phyloP scores from a whole-genome alignment of 2,329 filamentous ascomycete species.

The Neocatenulostroma microsporum region DNA sequence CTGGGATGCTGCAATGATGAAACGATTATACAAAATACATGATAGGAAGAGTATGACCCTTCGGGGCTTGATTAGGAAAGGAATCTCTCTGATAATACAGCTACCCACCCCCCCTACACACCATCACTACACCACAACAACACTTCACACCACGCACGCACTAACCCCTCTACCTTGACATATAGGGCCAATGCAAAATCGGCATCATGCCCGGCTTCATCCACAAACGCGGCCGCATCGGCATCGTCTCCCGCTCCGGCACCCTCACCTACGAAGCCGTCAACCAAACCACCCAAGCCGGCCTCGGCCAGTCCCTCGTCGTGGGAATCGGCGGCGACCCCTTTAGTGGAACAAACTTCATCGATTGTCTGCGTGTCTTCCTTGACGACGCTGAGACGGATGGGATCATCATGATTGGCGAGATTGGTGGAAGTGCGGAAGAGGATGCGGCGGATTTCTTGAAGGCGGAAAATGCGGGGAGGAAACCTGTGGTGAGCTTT shows the following conservation, averaged over 20 bases:
- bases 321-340: constrained; percentile 98
- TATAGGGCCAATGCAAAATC: constrained; percentile 92
- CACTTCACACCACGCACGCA: neutral
- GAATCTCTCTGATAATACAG: constrained; percentile 7
- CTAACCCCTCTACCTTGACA: too few species aligned
- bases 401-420: constrained; percentile 99
- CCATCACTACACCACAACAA: neutral
- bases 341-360: constrained; percentile 99
- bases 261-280: constrained; percentile 99
- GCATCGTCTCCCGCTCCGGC: constrained; percentile 95
- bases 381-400: constrained; percentile 92
- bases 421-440: constrained; percentile 95
- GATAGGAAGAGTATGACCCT: constrained; percentile 34
- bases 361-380: constrained; percentile 98
- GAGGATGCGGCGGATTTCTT: constrained; percentile 97
- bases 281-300: constrained; percentile 97
- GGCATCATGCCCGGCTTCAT: constrained; percentile 99
- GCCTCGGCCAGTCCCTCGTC: constrained; percentile 94
- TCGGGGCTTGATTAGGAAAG: constrained; percentile 26
- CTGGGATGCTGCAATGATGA: constrained; percentile 16
- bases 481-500: constrained; percentile 96
- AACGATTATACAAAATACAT: constrained; percentile 24
- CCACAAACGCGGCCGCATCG: constrained; percentile 98
- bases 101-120: neutral
- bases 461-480: constrained; percentile 77